Evolutionary conservation across 108 stramenopile genomes (phyloP).

Genomic region (Nannochloropsis gaditana): DNA sequence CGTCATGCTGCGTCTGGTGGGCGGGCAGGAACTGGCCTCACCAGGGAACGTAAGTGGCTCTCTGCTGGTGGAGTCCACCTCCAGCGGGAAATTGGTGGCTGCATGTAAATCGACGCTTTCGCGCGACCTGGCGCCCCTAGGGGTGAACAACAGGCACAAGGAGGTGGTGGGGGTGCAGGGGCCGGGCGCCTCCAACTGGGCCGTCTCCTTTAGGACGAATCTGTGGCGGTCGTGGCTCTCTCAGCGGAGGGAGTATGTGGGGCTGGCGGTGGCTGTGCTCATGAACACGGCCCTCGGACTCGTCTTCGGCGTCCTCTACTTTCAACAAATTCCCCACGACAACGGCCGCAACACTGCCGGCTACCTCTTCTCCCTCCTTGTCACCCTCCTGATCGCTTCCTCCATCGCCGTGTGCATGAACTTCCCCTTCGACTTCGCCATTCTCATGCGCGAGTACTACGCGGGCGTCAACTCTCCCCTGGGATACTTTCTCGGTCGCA

Average conservation of each 20-base stretch:
- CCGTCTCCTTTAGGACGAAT: neutral
- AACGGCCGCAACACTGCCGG: neutral
- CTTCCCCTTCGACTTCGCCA: slow-evolving; percentile 5
- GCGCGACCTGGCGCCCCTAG: neutral
- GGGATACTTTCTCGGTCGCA: slow-evolving; percentile 9
- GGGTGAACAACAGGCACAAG: neutral
- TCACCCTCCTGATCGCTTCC: neutral
- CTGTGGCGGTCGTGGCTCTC: neutral
- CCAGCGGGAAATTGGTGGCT: neutral
- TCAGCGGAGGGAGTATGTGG: neutral
- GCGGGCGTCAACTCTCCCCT: neutral
- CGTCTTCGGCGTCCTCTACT: neutral
- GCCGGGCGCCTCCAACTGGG: neutral
- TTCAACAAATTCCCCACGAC: neutral
- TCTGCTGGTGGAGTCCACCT: slow-evolving; percentile 12
- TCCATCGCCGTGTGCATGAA: neutral
- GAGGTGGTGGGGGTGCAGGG: neutral
- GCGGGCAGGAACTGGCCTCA: neutral
- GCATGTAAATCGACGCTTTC: neutral
- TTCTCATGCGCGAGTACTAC: neutral
- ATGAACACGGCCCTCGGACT: neutral
- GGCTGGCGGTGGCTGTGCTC: neutral
- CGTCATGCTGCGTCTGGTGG: too few species aligned
- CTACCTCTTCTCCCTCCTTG: neutral
- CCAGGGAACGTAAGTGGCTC: neutral